Percentiles rank a stretch among this genome's conserved stretches.
phyloP scores from a whole-genome alignment of 2,329 filamentous ascomycete genomes.

The Beauveria caledonica region DNA sequence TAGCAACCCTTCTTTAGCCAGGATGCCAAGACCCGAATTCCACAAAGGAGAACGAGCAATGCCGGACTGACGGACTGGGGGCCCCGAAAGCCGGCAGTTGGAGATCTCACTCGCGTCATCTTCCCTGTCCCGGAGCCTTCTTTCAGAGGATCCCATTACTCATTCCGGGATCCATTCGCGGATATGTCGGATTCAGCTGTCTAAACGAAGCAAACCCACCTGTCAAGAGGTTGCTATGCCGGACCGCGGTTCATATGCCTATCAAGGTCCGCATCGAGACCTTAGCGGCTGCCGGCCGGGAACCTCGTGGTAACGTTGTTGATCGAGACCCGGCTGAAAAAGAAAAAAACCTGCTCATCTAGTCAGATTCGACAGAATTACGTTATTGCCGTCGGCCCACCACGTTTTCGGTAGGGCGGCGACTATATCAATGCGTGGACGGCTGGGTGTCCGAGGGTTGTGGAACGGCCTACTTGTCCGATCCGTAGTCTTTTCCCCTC shows the following conservation, averaged over 20 bases:
- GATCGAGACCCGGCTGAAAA: neutral
- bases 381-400: neutral
- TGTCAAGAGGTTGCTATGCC: neutral
- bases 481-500: neutral
- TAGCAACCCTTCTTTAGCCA: neutral
- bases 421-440: neutral
- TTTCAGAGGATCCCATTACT: neutral
- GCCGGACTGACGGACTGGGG: neutral
- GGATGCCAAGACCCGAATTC: neutral
- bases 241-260: neutral
- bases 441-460: neutral
- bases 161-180: neutral
- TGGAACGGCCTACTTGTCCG: neutral
- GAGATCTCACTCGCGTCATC: neutral
- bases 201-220: neutral
- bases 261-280: neutral
- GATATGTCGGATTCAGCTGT: neutral
- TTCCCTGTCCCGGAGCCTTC: neutral
- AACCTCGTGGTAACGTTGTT: neutral
- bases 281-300: too few relatives aligned
- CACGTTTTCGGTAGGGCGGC: neutral
- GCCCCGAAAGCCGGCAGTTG: neutral
- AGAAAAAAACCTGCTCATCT: neutral
- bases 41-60: neutral
- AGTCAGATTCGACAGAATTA: neutral